A percentile compares a stretch with the other conserved stretches of the same genome.
Evolutionary conservation across 164 flowering plant genomes (phyloP).

Genomic region (Hamamelis virginiana): DNA sequence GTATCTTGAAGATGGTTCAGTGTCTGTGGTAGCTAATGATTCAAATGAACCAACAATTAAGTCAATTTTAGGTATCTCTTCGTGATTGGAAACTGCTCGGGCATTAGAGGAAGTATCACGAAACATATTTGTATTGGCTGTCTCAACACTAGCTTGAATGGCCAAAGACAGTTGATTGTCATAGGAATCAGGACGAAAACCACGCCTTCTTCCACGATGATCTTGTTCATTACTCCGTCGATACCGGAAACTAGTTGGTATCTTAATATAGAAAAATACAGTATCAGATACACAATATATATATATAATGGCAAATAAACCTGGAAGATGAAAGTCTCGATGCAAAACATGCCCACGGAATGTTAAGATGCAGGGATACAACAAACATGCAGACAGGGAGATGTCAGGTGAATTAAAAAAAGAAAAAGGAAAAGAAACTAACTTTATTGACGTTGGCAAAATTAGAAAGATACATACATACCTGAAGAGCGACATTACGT

Average conservation of each 20-base stretch:
- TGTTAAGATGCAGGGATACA: too few relatives aligned
- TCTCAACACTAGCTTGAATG: constrained; percentile 64
- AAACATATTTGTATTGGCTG: constrained; percentile 32
- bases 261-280: constrained; percentile 30
- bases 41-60: constrained; percentile 49
- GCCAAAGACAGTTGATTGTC: constrained; percentile 64
- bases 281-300: too few relatives aligned
- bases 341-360: too few relatives aligned
- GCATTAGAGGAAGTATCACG: constrained; percentile 30
- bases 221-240: constrained; percentile 55
- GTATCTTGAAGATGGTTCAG: constrained; percentile 66
- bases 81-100: constrained; percentile 24
- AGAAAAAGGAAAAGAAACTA: too few relatives aligned
- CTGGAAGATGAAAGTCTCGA: too few relatives aligned
- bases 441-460: background rate
- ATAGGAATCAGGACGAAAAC: constrained; percentile 46
- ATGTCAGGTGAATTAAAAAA: background rate
- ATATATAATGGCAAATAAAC: too few relatives aligned
- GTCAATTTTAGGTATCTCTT: constrained; percentile 38
- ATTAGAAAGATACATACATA: constrained; percentile 14
- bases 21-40: constrained; percentile 45
- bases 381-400: background rate
- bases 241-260: constrained; percentile 85
- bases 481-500: constrained; percentile 93
- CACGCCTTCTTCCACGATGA: constrained; percentile 65